A percentile compares a stretch with the other conserved stretches of the same genome.
Evolutionary conservation across 2,329 filamentous ascomycete species (phyloP).

Genomic region (Dissoconium aciculare): DNA sequence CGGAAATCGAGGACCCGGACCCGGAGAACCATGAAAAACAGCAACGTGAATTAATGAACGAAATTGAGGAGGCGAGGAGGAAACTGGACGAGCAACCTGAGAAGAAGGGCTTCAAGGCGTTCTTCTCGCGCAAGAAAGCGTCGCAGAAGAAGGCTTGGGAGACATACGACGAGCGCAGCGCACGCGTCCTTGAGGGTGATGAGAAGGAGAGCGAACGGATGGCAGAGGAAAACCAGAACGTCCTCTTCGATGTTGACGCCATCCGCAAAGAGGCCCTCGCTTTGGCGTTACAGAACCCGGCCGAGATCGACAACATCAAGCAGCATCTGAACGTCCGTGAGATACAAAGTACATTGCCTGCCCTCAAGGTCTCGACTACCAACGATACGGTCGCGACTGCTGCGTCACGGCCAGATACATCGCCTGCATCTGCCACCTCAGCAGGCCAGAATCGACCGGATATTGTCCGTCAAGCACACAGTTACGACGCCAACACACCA

Average conservation of each 20-base stretch:
- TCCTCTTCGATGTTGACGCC: slow-evolving; percentile 90
- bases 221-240: slow-evolving; percentile 31
- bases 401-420: not conserved
- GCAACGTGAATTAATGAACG: slow-evolving; percentile 84
- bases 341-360: slow-evolving; percentile 73
- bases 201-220: slow-evolving; percentile 35
- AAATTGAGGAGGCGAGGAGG: slow-evolving; percentile 87
- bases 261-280: slow-evolving; percentile 58
- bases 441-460: no score
- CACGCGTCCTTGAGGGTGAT: slow-evolving; percentile 24
- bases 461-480: not conserved
- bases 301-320: slow-evolving; percentile 65
- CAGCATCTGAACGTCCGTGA: slow-evolving; percentile 41
- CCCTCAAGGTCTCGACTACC: slow-evolving; percentile 54
- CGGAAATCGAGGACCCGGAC: slow-evolving; percentile 92
- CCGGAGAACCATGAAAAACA: slow-evolving; percentile 79
- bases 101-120: slow-evolving; percentile 50
- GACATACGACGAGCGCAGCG: slow-evolving; percentile 62
- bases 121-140: slow-evolving; percentile 71
- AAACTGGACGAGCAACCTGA: slow-evolving; percentile 66
- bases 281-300: slow-evolving; percentile 54
- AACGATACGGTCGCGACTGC: not conserved
- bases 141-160: slow-evolving; percentile 81
- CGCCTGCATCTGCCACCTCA: not conserved
- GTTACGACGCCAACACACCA: not conserved